Evolutionary conservation across 768 basidiomycete genomes (phyloP).

Genomic region (Amanita molliuscula): DNA sequence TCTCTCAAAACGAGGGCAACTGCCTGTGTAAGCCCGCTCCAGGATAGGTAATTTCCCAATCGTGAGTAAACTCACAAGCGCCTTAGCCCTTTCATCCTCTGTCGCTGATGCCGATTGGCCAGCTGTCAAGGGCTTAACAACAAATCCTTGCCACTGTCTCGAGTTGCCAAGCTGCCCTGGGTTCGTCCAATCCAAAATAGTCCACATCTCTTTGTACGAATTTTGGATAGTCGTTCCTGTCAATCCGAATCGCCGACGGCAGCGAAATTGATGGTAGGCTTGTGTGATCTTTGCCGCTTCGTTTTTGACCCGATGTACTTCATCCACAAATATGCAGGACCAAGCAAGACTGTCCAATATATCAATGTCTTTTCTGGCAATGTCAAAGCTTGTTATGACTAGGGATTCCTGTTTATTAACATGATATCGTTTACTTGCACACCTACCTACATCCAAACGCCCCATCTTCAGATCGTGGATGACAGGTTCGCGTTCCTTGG

Average conservation of each 20-base stretch:
- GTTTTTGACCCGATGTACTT: constrained; percentile 88
- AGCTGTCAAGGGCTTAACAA: constrained; percentile 53
- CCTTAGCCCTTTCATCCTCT: constrained; percentile 48
- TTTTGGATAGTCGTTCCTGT: constrained; percentile 83
- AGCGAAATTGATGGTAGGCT: constrained; percentile 66
- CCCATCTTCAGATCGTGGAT: constrained; percentile 72
- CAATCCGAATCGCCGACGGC: constrained; percentile 67
- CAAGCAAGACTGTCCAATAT: constrained; percentile 57
- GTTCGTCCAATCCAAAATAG: constrained; percentile 87
- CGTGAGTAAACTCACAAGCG: constrained; percentile 26
- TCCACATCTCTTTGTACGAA: constrained; percentile 84
- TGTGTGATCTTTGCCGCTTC: constrained; percentile 48
- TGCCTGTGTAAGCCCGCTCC: constrained; percentile 19
- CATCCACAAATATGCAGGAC: constrained; percentile 76
- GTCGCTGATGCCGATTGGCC: constrained; percentile 63
- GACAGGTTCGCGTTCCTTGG: constrained; percentile 41
- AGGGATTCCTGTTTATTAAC: not conserved
- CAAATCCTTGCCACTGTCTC: constrained; percentile 67
- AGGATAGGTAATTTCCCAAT: not conserved
- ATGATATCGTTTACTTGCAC: not conserved
- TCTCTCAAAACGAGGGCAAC: constrained; percentile 55
- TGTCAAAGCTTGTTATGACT: constrained; percentile 81
- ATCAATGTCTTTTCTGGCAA: constrained; percentile 62
- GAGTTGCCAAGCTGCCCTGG: constrained; percentile 66
- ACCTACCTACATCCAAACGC: constrained; percentile 73